phyloP scores from a whole-genome alignment of 2,329 filamentous ascomycete species.

The Penicillium occitanis region DNA sequence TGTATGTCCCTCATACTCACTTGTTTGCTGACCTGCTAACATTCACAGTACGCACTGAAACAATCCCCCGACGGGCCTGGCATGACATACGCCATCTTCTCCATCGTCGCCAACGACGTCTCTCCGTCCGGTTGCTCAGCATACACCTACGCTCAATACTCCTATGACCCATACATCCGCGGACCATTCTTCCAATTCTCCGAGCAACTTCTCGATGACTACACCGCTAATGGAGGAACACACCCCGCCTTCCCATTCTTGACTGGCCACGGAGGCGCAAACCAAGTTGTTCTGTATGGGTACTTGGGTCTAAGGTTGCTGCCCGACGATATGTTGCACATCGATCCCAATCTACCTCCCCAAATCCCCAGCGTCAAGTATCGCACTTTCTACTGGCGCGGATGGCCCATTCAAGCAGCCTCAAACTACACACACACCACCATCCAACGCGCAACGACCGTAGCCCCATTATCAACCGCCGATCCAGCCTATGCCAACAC shows the following conservation, averaged over 20 bases:
- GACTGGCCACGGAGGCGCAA: slow-evolving; percentile 68
- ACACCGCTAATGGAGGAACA: slow-evolving; percentile 61
- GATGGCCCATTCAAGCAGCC: slow-evolving; percentile 60
- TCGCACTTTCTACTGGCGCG: slow-evolving; percentile 66
- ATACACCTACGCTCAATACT: slow-evolving; percentile 66
- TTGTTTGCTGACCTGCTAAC: background rate
- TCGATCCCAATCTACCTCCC: slow-evolving; percentile 65
- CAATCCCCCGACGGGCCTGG: slow-evolving; percentile 67
- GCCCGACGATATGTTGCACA: slow-evolving; percentile 57
- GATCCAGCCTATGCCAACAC: slow-evolving; percentile 55
- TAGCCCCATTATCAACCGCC: slow-evolving; percentile 50
- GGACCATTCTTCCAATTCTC: slow-evolving; percentile 70
- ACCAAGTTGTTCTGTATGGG: slow-evolving; percentile 66
- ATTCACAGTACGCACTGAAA: slow-evolving; percentile 61
- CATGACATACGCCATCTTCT: slow-evolving; percentile 72
- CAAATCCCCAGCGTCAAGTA: slow-evolving; percentile 63
- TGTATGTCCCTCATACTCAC: slow-evolving; percentile 33
- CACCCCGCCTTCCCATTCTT: slow-evolving; percentile 71
- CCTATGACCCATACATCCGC: slow-evolving; percentile 62
- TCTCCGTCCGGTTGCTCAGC: slow-evolving; percentile 66
- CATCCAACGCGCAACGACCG: slow-evolving; percentile 53
- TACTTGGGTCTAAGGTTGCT: slow-evolving; percentile 65
- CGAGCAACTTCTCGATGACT: slow-evolving; percentile 65
- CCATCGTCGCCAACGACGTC: slow-evolving; percentile 64
- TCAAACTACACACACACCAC: slow-evolving; percentile 67